Evolutionary conservation across 2,329 filamentous ascomycete genomes (phyloP).

Genomic region (Aspergillus candidus): DNA sequence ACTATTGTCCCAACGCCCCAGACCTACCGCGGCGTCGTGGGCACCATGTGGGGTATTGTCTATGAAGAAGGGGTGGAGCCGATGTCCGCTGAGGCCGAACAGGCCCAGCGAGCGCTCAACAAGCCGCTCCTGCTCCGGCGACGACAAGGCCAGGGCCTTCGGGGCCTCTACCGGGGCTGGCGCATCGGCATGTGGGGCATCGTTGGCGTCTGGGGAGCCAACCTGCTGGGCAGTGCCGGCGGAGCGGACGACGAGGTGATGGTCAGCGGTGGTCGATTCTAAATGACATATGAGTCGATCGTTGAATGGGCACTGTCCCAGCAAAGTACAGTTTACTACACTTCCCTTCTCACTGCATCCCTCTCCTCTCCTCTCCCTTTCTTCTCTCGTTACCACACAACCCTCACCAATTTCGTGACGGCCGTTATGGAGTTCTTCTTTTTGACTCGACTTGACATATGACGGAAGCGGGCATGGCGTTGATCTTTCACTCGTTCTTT

Average conservation of each 20-base stretch:
- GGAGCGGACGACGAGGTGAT: conserved; percentile 32
- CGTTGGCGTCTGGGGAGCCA: conserved; percentile 50
- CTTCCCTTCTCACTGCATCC: neutral
- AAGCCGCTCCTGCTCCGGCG: conserved; percentile 36
- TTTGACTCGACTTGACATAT: no score
- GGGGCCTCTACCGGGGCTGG: conserved; percentile 54
- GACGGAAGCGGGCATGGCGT: no score
- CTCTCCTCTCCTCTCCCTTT: neutral
- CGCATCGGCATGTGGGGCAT: conserved; percentile 52
- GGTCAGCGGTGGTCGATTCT: conserved; percentile 29
- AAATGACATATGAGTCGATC: neutral
- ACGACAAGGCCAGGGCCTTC: conserved; percentile 49
- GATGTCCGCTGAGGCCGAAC: conserved; percentile 41
- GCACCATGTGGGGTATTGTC: conserved; percentile 83
- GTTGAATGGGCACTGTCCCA: no score
- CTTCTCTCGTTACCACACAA: no score
- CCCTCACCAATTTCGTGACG: no score
- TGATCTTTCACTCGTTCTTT: neutral
- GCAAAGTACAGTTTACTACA: no score
- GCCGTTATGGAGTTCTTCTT: no score
- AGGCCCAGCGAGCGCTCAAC: conserved; percentile 27
- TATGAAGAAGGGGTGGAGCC: conserved; percentile 65
- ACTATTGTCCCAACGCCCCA: conserved; percentile 72
- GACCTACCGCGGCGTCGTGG: conserved; percentile 76
- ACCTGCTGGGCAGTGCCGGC: conserved; percentile 36